Conservation (phyloP, 2,329 filamentous ascomycete genomes). For the Neospermospora avenae region DNA sequence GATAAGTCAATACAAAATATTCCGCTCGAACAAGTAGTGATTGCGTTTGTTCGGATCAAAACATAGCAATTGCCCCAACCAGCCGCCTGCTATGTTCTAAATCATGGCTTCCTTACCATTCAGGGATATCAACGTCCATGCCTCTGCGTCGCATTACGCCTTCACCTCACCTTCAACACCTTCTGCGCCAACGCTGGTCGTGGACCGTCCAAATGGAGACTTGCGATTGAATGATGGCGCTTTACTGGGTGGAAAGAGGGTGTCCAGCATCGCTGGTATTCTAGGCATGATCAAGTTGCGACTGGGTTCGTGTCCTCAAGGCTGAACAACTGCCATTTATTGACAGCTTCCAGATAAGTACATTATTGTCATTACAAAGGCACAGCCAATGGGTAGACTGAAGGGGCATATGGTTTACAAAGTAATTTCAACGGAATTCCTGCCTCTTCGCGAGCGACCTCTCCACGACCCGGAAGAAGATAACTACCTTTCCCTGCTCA, state of each 20-base stretch:
- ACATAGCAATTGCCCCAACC: not conserved
- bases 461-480: conserved; percentile 94
- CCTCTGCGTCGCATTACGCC: conserved; percentile 86
- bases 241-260: conserved; percentile 72
- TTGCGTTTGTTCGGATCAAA: not conserved
- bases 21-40: conserved; percentile 2
- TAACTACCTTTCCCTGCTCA: conserved; percentile 79
- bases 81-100: conserved; percentile 1
- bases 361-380: conserved; percentile 93
- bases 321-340: not conserved
- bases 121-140: conserved; percentile 95
- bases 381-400: conserved; percentile 82
- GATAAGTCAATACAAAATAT: not conserved
- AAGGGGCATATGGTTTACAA: conserved; percentile 98
- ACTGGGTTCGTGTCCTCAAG: conserved; percentile 61
- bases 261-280: conserved; percentile 93
- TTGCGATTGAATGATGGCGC: conserved; percentile 79
- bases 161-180: conserved; percentile 95
- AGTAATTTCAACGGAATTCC: conserved; percentile 83
- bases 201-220: conserved; percentile 91
- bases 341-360: conserved; percentile 69
- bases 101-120: conserved; percentile 66
- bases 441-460: conserved; percentile 88
- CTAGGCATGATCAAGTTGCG: conserved; percentile 90
- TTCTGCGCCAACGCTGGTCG: conserved; percentile 78